Percentiles rank a stretch among this genome's conserved stretches.
Evolutionary conservation across 345 rosid genomes (phyloP).

Genomic region (Aquilaria sinensis): DNA sequence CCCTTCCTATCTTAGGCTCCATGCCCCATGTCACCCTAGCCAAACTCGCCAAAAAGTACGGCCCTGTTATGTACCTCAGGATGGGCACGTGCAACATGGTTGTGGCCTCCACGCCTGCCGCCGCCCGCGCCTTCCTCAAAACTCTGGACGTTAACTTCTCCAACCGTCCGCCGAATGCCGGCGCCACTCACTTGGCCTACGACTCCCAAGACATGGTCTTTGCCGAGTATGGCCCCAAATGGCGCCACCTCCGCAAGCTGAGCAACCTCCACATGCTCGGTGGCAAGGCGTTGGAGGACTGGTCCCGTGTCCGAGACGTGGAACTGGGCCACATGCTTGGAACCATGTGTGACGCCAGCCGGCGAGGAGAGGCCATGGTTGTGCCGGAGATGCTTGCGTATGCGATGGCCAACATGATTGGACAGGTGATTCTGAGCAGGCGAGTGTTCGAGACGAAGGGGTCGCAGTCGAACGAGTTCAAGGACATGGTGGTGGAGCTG

Average conservation of each 20-base stretch:
- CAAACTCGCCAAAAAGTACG: slow-evolving; percentile 42
- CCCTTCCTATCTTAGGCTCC: slow-evolving; percentile 44
- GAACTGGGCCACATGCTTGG: slow-evolving; percentile 48
- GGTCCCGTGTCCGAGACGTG: slow-evolving; percentile 24
- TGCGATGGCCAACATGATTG: slow-evolving; percentile 53
- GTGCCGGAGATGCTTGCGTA: slow-evolving; percentile 42
- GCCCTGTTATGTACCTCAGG: slow-evolving; percentile 45
- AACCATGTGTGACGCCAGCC: slow-evolving; percentile 31
- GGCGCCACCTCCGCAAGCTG: slow-evolving; percentile 50
- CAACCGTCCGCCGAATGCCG: slow-evolving; percentile 46
- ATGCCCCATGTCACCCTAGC: slow-evolving; percentile 54
- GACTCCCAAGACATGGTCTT: slow-evolving; percentile 59
- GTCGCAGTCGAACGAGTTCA: slow-evolving; percentile 39
- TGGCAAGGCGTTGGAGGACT: slow-evolving; percentile 46
- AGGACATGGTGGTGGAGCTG: slow-evolving; percentile 59
- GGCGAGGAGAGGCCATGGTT: slow-evolving; percentile 21
- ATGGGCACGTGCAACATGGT: slow-evolving; percentile 48
- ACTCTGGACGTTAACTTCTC: slow-evolving; percentile 51
- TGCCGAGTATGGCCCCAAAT: slow-evolving; percentile 43
- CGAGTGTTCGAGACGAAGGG: slow-evolving; percentile 41
- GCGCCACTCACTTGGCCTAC: slow-evolving; percentile 50
- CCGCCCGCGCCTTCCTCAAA: slow-evolving; percentile 51
- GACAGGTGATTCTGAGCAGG: slow-evolving; percentile 43
- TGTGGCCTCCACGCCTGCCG: slow-evolving; percentile 49
- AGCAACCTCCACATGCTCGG: slow-evolving; percentile 62